These are phyloP conservation scores for Cytospora piceae DNA, from an alignment of 2,329 filamentous ascomycete genomes.

Conservation along the genomic window DNA sequence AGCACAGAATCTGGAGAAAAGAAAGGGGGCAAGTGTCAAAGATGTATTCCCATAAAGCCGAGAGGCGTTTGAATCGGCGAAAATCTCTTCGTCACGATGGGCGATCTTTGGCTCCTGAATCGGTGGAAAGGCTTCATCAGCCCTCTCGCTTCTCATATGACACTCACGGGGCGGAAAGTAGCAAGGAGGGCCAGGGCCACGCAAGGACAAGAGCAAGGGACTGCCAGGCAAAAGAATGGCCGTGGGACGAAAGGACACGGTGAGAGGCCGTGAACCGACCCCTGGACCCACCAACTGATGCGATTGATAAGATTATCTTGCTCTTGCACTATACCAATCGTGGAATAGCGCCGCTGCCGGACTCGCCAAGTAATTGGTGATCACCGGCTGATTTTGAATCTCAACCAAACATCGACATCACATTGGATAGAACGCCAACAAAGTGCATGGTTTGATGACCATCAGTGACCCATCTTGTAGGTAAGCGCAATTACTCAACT, in stretches of 20 bases:
- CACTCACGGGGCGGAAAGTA: not conserved
- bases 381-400: slow-evolving; percentile 3
- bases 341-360: not conserved
- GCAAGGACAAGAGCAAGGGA: not conserved
- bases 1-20: not conserved
- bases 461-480: slow-evolving; percentile 13
- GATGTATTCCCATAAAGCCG: slow-evolving; percentile 18
- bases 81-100: slow-evolving; percentile 24
- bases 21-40: slow-evolving; percentile 3
- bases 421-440: slow-evolving; percentile 20
- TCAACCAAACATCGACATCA: not conserved
- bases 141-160: not conserved
- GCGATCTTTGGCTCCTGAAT: slow-evolving; percentile 26
- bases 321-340: slow-evolving; percentile 12
- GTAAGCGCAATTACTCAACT: slow-evolving; percentile 19
- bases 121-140: slow-evolving; percentile 15
- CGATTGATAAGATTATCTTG: slow-evolving; percentile 31
- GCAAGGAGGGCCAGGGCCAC: not conserved
- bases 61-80: slow-evolving; percentile 9
- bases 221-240: not conserved
- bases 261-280: slow-evolving; percentile 1
- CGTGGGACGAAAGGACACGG: not conserved
- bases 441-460: slow-evolving; percentile 20
- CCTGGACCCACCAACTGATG: slow-evolving; percentile 21
- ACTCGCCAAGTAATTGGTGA: not conserved